Evolutionary conservation across 2,329 filamentous ascomycete species (phyloP), one percentile per base, ranked within the genome.

Genomic region (Ophiocordyceps unilateralis): DNA sequence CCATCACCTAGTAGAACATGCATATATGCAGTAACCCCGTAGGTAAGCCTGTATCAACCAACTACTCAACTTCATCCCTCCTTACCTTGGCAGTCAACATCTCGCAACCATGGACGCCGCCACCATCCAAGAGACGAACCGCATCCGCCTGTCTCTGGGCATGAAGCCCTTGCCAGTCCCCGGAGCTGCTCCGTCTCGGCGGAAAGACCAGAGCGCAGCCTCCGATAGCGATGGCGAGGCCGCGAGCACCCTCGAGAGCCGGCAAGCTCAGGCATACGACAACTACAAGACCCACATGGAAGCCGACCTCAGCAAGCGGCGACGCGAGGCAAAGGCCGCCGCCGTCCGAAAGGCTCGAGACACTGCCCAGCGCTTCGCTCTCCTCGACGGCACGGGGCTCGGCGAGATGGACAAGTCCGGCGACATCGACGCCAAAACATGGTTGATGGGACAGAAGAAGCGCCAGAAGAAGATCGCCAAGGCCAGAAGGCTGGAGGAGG

Each of bases 91-190:
- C 38, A 14, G 9, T 4, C 17, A 36, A 22, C 26, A n/a, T 24
- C 14, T 21, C 6, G 7, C 19, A 23, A 12, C 14, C 26, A 77
- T 77, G 67, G 76, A 80, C 59, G 68, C 78, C 53, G 76, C 84
- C 39, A 81, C 83, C 23, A 88, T 96, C 57, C 84, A 93, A 62
- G 87, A 95, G 70, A 86, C 85, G 50, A 96, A 96, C 67, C 83
- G 88, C 57, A 81, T 95, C 55, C 86, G 89, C 54, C 71, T 81
- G 53, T 85, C 86, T 41, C 77, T 95, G 66, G 89, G 89, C 56
- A 78, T 95, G 69, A 85, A 89, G 57, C 88, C 87, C 22, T 67
- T 96, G 55, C 85, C 87, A 21, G 83, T 93, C 11, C 83, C 88
- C 22, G 84, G 84, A 50, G 71, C 70, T 45, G 69, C 51, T 32